Base-by-base conservation (phyloP, 129 eudicot genomes). In the Helichrysum umbraculigerum region DNA sequence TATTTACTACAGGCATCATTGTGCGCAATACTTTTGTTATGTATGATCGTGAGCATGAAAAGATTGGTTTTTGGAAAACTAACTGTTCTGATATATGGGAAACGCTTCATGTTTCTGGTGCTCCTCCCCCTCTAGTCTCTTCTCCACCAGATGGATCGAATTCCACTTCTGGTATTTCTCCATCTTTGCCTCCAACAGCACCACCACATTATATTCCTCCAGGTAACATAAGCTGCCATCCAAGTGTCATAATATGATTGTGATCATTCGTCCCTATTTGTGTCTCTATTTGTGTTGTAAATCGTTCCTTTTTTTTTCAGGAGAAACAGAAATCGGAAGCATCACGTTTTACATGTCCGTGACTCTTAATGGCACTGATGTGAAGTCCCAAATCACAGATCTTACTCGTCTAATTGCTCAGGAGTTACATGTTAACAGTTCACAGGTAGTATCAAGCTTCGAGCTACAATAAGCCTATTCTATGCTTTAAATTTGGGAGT, bases 1-100 rank as follows among this genome's bases (percentile, higher is more conserved):
- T 44, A 7, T 22, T 62, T 37, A 15, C 74, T 51, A 17, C 82
- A 95, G 99, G 97, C 42, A 95, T 95, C 30, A 34, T 95, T 81
- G 97, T 91, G 19, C 94, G 97, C 79, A 95, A 95, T 86, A 91
- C 99, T 3, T 91, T 95, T 79, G 97, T 95, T 30, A 89, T 82
- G 68, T 95, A 95, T 82, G 99, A 95, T 68, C 99, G 99, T 60
- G 92, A 89, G 79, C 89, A 91, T 82, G 88, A 87, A 41, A 89
- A 85, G 76, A 83, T 95, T 74, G 99, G 99, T n/a, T 95, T 95
- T 74, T 95, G 96, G 99, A 95, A 95, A 87, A 95, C 97, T 10
- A 95, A 91, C 73, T 95, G 99, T 66, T 91, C 99, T 21, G 92
- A 89, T 37, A 75, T 95, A 83, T 95, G 97, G 97, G 88, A 83